A percentile compares a stretch with the other conserved stretches of the same genome.
These are phyloP conservation scores for Takakia lepidozioides DNA, from an alignment of 225 moss, liverwort and hornwort species.

Conservation along the genomic window DNA sequence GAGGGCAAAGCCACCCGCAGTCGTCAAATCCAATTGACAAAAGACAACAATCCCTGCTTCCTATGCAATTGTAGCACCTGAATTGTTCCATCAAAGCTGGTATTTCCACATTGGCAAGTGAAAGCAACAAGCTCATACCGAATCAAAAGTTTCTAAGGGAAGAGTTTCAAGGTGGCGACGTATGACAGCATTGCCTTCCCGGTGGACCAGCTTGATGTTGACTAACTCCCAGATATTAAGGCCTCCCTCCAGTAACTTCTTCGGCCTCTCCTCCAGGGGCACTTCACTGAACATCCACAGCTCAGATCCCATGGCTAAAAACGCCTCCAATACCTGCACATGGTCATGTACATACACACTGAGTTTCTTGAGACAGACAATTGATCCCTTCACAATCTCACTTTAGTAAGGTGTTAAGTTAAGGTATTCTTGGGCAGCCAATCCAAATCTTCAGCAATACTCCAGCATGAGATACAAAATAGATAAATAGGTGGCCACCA, in stretches of 20 bases:
- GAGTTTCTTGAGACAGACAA: too few species aligned
- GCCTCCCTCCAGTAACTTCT: slow-evolving; percentile 36
- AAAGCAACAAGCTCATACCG: slow-evolving; percentile 16
- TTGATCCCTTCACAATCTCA: too few species aligned
- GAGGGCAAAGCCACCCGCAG: too few species aligned
- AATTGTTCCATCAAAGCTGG: too few species aligned
- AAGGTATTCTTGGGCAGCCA: too few species aligned
- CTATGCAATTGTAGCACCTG: too few species aligned
- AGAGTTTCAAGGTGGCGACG: slow-evolving; percentile 48
- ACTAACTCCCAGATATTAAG: slow-evolving; percentile 15
- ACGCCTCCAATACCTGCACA: slow-evolving; percentile 41
- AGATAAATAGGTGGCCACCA: too few species aligned
- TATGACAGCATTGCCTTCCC: slow-evolving; percentile 50
- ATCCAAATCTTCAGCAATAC: too few species aligned
- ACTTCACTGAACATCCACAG: slow-evolving; percentile 58
- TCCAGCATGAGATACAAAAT: too few species aligned
- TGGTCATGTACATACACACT: too few species aligned
- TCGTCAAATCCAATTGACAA: neutral
- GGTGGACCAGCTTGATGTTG: slow-evolving; percentile 38
- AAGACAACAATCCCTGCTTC: neutral
- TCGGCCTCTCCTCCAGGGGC: slow-evolving; percentile 25
- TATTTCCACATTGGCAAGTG: too few species aligned
- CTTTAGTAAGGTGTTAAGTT: too few species aligned
- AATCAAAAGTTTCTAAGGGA: slow-evolving; percentile 47
- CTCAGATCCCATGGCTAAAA: slow-evolving; percentile 40